Conservation (phyloP, 2,329 filamentous ascomycete genomes). For the Teratosphaeria destructans region DNA sequence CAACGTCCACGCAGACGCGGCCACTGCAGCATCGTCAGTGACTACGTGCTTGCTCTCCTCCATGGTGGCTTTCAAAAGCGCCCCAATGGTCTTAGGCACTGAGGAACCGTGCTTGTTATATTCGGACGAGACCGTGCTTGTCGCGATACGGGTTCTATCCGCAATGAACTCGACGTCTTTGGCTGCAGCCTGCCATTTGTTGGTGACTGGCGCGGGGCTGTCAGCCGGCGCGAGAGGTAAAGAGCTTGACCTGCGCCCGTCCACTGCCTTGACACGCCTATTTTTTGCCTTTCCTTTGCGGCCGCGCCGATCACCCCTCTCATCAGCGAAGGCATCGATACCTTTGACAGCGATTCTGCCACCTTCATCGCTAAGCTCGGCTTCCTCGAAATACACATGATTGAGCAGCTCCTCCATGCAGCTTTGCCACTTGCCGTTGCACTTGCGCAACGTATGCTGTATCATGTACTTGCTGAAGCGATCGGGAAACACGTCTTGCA, state of each 20-base stretch:
- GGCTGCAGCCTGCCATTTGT: conserved; percentile 49
- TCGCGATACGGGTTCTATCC: conserved; percentile 38
- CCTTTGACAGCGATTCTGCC: conserved; percentile 49
- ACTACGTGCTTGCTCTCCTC: conserved; percentile 27
- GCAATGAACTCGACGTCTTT: conserved; percentile 53
- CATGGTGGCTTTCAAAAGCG: conserved; percentile 41
- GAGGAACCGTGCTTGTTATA: conserved; percentile 52
- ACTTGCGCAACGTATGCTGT: conserved; percentile 55
- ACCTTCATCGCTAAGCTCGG: conserved; percentile 39
- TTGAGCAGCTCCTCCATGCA: conserved; percentile 76
- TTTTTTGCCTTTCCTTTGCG: conserved; percentile 36
- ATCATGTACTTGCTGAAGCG: conserved; percentile 55
- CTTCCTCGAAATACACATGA: conserved; percentile 64
- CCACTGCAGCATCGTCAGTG: conserved; percentile 33
- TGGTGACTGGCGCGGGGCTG: conserved; percentile 22
- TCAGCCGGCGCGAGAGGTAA: conserved; percentile 18
- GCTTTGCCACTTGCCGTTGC: conserved; percentile 53
- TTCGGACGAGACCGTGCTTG: conserved; percentile 41
- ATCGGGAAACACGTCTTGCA: conserved; percentile 62
- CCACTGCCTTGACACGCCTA: conserved; percentile 25
- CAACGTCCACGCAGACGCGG: conserved; percentile 43
- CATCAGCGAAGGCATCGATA: conserved; percentile 68
- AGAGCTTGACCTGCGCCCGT: conserved; percentile 14
- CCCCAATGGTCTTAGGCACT: conserved; percentile 44
- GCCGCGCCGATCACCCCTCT: conserved; percentile 37